Evolutionary conservation across 2,329 filamentous ascomycete species (phyloP), one percentile per base, ranked within the genome.

Genomic region (Penicillium vulpinum): DNA sequence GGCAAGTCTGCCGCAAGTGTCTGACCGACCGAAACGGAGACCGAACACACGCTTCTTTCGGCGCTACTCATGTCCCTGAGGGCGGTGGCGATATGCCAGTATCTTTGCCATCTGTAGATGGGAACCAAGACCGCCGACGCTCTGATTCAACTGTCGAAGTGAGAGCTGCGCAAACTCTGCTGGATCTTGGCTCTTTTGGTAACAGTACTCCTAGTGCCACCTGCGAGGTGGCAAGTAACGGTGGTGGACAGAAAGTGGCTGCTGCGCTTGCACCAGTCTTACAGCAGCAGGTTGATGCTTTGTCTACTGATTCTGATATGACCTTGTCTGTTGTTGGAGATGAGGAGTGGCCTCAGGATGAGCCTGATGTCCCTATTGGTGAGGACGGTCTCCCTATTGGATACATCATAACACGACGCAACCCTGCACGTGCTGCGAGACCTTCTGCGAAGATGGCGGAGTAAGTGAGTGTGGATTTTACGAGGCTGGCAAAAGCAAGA

Each of bases 1-100:
- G 59, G 59, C 59, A 62, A 36, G 45, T 56, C 9, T 62, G 59
- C 15, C 54, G 48, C 40, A 47, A 41, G 5, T 62, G 59, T 18
- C 45, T 55, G n/a, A 39, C 21, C 11, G 57, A 52, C 6, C 38
- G 51, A 24, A 29, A 31, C n/a, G 59, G 54, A 13, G 57, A 62
- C 21, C 39, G 51, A 5, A 43, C 57, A 1, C 59, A 62, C 18
- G 46, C 43, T 8, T 57, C 57, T 1, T 56, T 59, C 2, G 46
- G 46, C 2, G 48, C 45, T 3, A 38, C 47, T 1, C 59, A 61
- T 51, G 49, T 54, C 26, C 50, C 57, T 2, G 49, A 47, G 10
- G 7, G 21, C 15, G 35, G 28, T 2, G 41, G 41, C 15, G 36
- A n/a, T 28, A 16, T 35, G 13, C 21, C 35, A 0, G 7, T 45